Evolutionary conservation across 805 yeast species (phyloP).

Genomic region (Candida manassasensis): DNA sequence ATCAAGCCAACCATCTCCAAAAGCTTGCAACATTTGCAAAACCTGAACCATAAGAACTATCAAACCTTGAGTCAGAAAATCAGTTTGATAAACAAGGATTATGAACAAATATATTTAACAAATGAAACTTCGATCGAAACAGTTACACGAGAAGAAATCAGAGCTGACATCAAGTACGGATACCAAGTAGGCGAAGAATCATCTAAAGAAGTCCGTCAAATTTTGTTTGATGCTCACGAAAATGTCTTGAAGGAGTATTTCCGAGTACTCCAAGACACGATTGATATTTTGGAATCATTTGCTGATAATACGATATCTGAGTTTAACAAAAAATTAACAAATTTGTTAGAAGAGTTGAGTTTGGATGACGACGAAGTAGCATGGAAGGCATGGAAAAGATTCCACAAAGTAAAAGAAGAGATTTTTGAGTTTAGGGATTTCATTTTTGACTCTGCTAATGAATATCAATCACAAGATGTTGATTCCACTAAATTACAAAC

Average conservation of each 20-base stretch:
- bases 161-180: constrained; percentile 27
- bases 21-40: constrained; percentile 25
- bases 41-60: constrained; percentile 24
- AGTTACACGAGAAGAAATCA: constrained; percentile 30
- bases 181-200: constrained; percentile 19
- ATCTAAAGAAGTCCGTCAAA: constrained; percentile 18
- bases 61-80: constrained; percentile 27
- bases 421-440: constrained; percentile 53
- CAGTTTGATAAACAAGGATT: constrained; percentile 29
- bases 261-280: constrained; percentile 34
- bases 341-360: constrained; percentile 15
- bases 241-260: constrained; percentile 26
- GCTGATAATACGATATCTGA: constrained; percentile 63
- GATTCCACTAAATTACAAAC: constrained; percentile 51
- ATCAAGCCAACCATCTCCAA: constrained; percentile 22
- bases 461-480: constrained; percentile 13
- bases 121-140: constrained; percentile 15
- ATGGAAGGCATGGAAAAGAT: constrained; percentile 59
- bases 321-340: constrained; percentile 56
- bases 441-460: constrained; percentile 29
- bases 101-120: constrained; percentile 22
- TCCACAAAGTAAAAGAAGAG: constrained; percentile 50
- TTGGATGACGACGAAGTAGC: constrained; percentile 16
- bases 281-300: constrained; percentile 71
- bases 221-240: constrained; percentile 24